Base-by-base conservation (phyloP, 768 basidiomycete genomes). In the Suillus subaureus region DNA sequence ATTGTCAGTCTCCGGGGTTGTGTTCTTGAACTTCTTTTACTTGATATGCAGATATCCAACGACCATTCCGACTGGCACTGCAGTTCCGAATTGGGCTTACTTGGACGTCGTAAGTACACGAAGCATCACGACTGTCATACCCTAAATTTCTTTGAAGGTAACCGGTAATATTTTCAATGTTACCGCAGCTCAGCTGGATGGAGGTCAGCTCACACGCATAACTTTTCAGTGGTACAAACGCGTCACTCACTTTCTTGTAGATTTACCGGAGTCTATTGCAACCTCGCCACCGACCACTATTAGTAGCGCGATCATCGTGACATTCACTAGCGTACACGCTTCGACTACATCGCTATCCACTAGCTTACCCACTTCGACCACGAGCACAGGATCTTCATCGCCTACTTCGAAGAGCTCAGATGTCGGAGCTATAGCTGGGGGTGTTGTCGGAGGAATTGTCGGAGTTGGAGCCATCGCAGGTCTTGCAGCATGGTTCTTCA, bases 71-170 rank as follows among this genome's bases (percentile, higher is more conserved):
- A 66, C 69, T 0, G 82, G 81, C 13, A 79, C 84, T 3, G 77
- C 80, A 13, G 79, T 89, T 23, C 89, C 88, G 12, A 82, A 81
- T 12, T 89, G 89, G 88, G 88, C 88, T 23, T 90, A 84, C 65
- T 74, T 85, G 40, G 83, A 87, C 64, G 83, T 89, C 23, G 83
- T 84, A 70, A 61, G 84, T 54, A 55, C 31, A 54, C 21, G 21
- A 55, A 21, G 5, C 47, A 49, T 49, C 23, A 23, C 23, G 4
- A 26, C 13, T 26, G 23, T 23, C 47, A 23, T 26, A 49, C 23
- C 23, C 47, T 49, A 26, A 49, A 49, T 49, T 23, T 35, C 21
- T 35, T 35, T 15, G 13, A 56, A 56, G 81, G 55, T 26, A 23
- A 61, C 70, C 21, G 74, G 70, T 55, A 76, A 82, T 60, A 66